phyloP scores from a whole-genome alignment of 2,329 filamentous ascomycete species.

The Ceratocystis colombiana region DNA sequence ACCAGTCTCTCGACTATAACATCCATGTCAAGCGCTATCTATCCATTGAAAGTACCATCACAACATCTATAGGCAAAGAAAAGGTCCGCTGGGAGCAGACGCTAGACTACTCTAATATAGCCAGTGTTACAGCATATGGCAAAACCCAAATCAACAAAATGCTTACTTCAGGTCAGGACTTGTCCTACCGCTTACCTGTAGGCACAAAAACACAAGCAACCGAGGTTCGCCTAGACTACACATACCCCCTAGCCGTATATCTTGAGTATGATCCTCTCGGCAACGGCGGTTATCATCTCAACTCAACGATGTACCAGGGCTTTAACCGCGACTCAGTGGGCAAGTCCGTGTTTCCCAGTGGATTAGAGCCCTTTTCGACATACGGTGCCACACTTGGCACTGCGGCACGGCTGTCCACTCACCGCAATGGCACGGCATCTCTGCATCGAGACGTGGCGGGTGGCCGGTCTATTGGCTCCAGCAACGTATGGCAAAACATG shows the following conservation, averaged over 20 bases:
- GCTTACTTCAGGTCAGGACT: constrained; percentile 41
- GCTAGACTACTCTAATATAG: constrained; percentile 45
- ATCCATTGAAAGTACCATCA: constrained; percentile 40
- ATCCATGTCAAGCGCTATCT: constrained; percentile 48
- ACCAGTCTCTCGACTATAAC: constrained; percentile 50
- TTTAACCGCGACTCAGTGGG: constrained; percentile 35
- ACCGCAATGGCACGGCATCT: constrained; percentile 47
- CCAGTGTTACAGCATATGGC: constrained; percentile 36
- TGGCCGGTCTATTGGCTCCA: constrained; percentile 41
- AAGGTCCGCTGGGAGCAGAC: constrained; percentile 48
- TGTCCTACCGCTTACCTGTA: constrained; percentile 29
- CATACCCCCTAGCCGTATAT: constrained; percentile 40
- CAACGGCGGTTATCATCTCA: constrained; percentile 28
- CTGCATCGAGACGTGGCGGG: constrained; percentile 43
- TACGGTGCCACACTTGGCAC: constrained; percentile 26
- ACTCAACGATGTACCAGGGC: constrained; percentile 36
- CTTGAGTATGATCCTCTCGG: constrained; percentile 19
- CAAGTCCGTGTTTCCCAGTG: constrained; percentile 44
- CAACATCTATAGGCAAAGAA: constrained; percentile 28
- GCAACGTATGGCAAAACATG: constrained; percentile 48
- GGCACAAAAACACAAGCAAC: not conserved
- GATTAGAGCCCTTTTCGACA: constrained; percentile 42
- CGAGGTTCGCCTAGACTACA: constrained; percentile 31
- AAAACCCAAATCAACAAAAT: constrained; percentile 35
- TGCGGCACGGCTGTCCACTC: constrained; percentile 38